Evolutionary conservation across 2,329 filamentous ascomycete species (phyloP), one percentile per base, ranked within the genome.

Genomic region (Ascochyta fabae): DNA sequence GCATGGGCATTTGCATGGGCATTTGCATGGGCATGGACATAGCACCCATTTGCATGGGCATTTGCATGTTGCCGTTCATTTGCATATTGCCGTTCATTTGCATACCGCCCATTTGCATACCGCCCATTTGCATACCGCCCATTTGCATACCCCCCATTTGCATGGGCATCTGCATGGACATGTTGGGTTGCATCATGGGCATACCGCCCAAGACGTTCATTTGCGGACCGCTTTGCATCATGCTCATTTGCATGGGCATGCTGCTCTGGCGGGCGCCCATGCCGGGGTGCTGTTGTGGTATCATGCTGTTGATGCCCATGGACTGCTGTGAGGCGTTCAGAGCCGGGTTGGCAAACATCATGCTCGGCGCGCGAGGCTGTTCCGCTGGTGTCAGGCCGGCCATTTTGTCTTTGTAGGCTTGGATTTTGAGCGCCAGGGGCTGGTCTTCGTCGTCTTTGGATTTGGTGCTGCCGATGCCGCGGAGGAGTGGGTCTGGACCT

Each of bases 391-490:
- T 40, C 6, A 60, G 48, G 22, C 69, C 70, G 4, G 65, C 56
- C 60, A 71, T 61, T n/a, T 59, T 63, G 16, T 73, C 63, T 48
- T 73, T 75, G 61, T 76, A 78, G 1, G 73, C 70, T 22, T 75
- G 70, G n/a, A 74, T 73, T 46, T 70, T 74, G 19, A 64, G 65
- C 33, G 68, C 68, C 10, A 74, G 61, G 0, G 72, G 66, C 29
- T 61, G 63, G 34, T 75, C 69, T 2, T 71, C 63, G 27, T 69
- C 58, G 29, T 58, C 53, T 36, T 69, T 72, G 15, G 65, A 47
- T 5, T 38, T 23, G 0, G 26, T 35, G 42, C 31, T 33, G 22
- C 22, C 36, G 2, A 65, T 60, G 12, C 58, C 61, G 9, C 60
- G 61, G 0, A 76, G 46, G 0, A 75, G 65, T 0, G 73, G 73